A percentile compares a stretch with the other conserved stretches of the same genome.
phyloP scores from a whole-genome alignment of 257 asterid species.

The Capsicum baccatum region DNA sequence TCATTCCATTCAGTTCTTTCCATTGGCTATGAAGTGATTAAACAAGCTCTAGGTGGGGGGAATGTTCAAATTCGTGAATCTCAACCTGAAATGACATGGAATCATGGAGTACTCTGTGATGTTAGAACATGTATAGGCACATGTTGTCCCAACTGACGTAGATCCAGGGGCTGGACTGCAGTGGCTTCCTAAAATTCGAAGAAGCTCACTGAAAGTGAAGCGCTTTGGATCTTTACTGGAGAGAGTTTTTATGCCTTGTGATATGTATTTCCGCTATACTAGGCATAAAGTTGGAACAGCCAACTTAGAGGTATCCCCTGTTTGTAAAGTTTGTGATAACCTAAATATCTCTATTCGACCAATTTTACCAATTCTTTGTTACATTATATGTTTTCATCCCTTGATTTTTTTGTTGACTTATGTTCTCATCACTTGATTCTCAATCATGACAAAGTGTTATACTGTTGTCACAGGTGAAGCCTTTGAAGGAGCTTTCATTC shows the following conservation, averaged over 20 bases:
- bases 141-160: constrained; percentile 99
- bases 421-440: constrained; percentile 20
- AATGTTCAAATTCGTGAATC: constrained; percentile 70
- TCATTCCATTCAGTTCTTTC: constrained; percentile 95
- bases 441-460: constrained; percentile 24
- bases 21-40: constrained; percentile 85
- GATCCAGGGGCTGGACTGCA: constrained; percentile 99
- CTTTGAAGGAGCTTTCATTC: constrained; percentile 97
- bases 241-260: constrained; percentile 99
- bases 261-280: constrained; percentile 95
- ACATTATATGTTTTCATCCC: constrained; percentile 24
- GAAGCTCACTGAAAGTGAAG: constrained; percentile 96
- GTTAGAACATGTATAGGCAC: constrained; percentile 99
- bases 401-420: not conserved
- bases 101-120: constrained; percentile 93
- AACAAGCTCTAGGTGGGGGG: constrained; percentile 81
- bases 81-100: constrained; percentile 98
- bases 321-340: constrained; percentile 4
- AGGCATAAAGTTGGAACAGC: constrained; percentile 98
- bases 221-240: constrained; percentile 98
- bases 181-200: constrained; percentile 98
- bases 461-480: constrained; percentile 79
- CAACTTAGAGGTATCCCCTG: constrained; percentile 72
- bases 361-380: constrained; percentile 14
- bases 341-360: constrained; percentile 4